A percentile compares a stretch with the other conserved stretches of the same genome.
Conservation (phyloP, 805 yeast genomes). For the Wickerhamomyces queroliae region DNA sequence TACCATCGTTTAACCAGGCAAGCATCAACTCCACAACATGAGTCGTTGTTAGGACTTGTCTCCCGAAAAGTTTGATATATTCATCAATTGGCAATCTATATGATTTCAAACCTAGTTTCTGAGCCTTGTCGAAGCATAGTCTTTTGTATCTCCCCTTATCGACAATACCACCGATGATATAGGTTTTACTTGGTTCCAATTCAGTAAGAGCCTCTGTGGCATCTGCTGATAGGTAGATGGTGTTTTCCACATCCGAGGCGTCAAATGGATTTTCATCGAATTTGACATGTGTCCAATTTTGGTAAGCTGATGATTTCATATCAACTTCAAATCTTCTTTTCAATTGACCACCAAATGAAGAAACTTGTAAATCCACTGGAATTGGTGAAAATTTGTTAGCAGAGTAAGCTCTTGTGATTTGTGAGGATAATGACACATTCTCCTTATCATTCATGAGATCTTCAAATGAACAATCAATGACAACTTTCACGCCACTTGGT, state of each 20-base stretch:
- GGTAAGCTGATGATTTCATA: conserved; percentile 46
- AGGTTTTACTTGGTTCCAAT: conserved; percentile 65
- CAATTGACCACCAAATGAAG: conserved; percentile 62
- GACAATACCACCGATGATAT: conserved; percentile 92
- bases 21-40: conserved; percentile 90
- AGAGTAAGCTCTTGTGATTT: conserved; percentile 77
- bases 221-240: conserved; percentile 80
- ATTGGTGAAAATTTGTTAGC: conserved; percentile 59
- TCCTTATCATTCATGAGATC: conserved; percentile 79
- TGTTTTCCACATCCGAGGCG: conserved; percentile 31
- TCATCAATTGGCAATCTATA: conserved; percentile 85
- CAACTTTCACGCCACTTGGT: conserved; percentile 43
- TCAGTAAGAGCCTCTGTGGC: conserved; percentile 63
- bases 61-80: conserved; percentile 74
- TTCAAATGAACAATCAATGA: conserved; percentile 91
- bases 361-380: conserved; percentile 52
- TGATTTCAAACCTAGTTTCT: conserved; percentile 60
- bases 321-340: conserved; percentile 62
- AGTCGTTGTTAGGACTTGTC: conserved; percentile 87
- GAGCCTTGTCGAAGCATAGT: conserved; percentile 79
- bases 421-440: conserved; percentile 64
- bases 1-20: conserved; percentile 62
- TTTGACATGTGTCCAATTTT: conserved; percentile 61
- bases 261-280: conserved; percentile 31
- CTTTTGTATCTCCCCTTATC: conserved; percentile 88